Percentiles rank a stretch among this genome's conserved stretches.
These are phyloP conservation scores for Neopestalotiopsis sp. DNA, from an alignment of 2,329 filamentous ascomycete species.

Conservation along the genomic window DNA sequence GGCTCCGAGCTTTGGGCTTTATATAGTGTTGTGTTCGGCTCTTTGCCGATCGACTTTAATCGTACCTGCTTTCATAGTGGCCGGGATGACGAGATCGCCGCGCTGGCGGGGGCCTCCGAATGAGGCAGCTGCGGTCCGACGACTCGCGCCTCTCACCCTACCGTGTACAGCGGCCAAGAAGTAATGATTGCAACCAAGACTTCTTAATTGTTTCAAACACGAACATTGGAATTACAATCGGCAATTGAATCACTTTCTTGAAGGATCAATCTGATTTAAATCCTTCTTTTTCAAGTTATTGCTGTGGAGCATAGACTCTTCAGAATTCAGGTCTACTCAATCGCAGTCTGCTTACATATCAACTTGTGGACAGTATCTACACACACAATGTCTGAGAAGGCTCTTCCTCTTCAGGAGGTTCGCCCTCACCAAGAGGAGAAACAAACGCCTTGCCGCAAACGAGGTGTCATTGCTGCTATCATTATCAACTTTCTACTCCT, in stretches of 20 bases:
- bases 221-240: neutral
- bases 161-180: neutral
- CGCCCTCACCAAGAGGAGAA: slow-evolving; percentile 18
- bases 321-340: neutral
- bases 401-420: neutral
- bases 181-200: neutral
- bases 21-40: neutral
- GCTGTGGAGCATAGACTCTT: neutral
- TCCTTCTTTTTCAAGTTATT: neutral
- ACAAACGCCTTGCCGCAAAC: slow-evolving; percentile 22
- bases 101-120: slow-evolving; percentile 6
- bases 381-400: slow-evolving; percentile 19
- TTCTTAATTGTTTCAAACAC: neutral
- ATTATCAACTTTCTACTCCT: slow-evolving; percentile 28
- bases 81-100: slow-evolving; percentile 11
- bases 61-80: neutral
- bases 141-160: neutral
- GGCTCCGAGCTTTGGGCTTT: neutral
- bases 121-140: slow-evolving; percentile 5
- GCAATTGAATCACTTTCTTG: too few relatives aligned
- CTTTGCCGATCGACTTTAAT: slow-evolving; percentile 2
- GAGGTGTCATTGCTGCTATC: slow-evolving; percentile 24
- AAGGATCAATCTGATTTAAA: too few relatives aligned
- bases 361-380: neutral
- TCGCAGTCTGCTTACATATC: slow-evolving; percentile 12